phyloP scores from a whole-genome alignment of 805 yeast species.

The Metschnikowia similis region DNA sequence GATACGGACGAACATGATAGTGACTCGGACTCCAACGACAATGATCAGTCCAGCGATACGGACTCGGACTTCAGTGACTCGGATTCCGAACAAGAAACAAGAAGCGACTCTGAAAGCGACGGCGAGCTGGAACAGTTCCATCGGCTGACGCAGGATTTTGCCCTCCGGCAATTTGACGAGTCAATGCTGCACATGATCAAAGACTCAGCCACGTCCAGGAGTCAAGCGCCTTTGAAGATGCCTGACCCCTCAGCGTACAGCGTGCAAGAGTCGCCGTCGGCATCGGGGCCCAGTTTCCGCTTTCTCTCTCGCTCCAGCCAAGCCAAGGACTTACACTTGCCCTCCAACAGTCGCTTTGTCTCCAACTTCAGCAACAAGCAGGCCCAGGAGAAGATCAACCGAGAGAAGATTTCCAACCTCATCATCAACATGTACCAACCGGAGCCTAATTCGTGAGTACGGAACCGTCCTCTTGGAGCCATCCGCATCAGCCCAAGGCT shows the following conservation, averaged over 20 bases:
- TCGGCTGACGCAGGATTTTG: background rate
- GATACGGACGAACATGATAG: slow-evolving; percentile 11
- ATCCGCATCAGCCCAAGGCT: background rate
- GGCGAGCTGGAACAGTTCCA: background rate
- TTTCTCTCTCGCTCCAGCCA: slow-evolving; percentile 54
- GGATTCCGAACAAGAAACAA: background rate
- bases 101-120: background rate
- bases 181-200: background rate
- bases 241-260: slow-evolving; percentile 19
- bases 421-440: slow-evolving; percentile 39
- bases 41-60: slow-evolving; percentile 12
- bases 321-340: slow-evolving; percentile 46
- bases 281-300: slow-evolving; percentile 32
- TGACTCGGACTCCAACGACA: slow-evolving; percentile 12
- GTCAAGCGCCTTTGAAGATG: slow-evolving; percentile 18
- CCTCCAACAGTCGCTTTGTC: slow-evolving; percentile 52
- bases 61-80: background rate
- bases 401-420: slow-evolving; percentile 52
- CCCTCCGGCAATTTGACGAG: background rate
- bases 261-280: slow-evolving; percentile 22
- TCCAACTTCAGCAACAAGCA: slow-evolving; percentile 49
- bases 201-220: background rate
- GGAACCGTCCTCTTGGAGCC: background rate
- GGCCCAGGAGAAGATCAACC: slow-evolving; percentile 47
- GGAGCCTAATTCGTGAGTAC: background rate